Percentiles rank a stretch among this genome's conserved stretches.
These are phyloP conservation scores for Pseudogymnoascus sp. DNA, from an alignment of 2,329 filamentous ascomycete genomes.

Conservation along the genomic window DNA sequence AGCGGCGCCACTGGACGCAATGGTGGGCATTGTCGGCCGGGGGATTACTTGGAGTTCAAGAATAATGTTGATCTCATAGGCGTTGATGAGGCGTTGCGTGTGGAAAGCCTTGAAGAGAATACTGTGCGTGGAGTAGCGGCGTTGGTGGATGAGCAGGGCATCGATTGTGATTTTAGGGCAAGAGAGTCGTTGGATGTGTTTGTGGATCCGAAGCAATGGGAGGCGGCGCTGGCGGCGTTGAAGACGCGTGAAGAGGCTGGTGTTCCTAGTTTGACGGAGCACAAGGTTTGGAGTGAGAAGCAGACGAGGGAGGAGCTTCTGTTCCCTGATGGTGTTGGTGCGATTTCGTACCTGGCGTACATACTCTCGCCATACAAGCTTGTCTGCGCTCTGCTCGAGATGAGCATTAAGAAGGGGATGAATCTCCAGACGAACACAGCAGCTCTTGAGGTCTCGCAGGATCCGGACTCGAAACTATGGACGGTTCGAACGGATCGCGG, in stretches of 20 bases:
- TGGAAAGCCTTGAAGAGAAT: conserved; percentile 9
- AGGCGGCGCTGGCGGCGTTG: not conserved
- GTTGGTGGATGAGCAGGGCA: conserved; percentile 13
- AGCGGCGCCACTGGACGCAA: conserved; percentile 32
- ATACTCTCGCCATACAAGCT: conserved; percentile 27
- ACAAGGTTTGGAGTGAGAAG: conserved; percentile 3
- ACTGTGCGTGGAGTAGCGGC: not conserved
- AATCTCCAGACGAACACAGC: conserved; percentile 21
- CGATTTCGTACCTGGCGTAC: conserved; percentile 39
- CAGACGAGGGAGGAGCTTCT: conserved; percentile 25
- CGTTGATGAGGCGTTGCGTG: conserved; percentile 36
- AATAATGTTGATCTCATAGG: conserved; percentile 27
- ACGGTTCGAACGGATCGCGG: conserved; percentile 36
- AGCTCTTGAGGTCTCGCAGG: conserved; percentile 16
- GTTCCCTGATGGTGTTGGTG: conserved; percentile 30
- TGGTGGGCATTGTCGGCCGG: conserved; percentile 29
- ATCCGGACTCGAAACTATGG: conserved; percentile 31
- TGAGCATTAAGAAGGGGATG: conserved; percentile 15
- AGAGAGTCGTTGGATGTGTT: conserved; percentile 9
- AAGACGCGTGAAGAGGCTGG: conserved; percentile 20
- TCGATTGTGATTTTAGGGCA: conserved; percentile 16
- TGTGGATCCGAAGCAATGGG: not conserved
- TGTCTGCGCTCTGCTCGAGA: conserved; percentile 19
- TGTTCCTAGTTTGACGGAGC: not conserved
- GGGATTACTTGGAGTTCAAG: conserved; percentile 24